phyloP scores from a whole-genome alignment of 768 basidiomycete genomes.

The Ramaria rubella region DNA sequence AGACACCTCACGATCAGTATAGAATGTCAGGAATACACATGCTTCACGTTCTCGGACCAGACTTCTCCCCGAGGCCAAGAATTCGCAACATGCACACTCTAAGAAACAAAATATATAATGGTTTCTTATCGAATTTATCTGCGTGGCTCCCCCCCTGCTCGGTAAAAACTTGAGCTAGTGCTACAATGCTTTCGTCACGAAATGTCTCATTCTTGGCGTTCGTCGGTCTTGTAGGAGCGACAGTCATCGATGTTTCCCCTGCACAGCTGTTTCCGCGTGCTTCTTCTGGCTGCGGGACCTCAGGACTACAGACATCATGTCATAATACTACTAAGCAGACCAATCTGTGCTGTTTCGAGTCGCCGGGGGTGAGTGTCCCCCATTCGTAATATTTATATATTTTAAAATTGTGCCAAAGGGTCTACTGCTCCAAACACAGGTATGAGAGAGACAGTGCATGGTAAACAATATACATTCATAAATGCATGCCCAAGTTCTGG shows the following conservation, averaged over 20 bases:
- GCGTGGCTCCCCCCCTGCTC: no score
- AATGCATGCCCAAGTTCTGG: constrained; percentile 1
- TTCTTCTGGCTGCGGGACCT: constrained; percentile 1
- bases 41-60: no score
- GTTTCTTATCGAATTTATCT: no score
- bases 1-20: no score
- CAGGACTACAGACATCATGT: constrained; percentile 1
- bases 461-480: neutral
- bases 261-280: neutral
- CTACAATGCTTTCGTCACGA: neutral
- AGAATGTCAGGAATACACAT: no score
- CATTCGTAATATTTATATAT: neutral
- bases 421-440: constrained; percentile 9
- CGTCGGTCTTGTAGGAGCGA: neutral
- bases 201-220: neutral
- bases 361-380: constrained; percentile 3
- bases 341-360: constrained; percentile 9
- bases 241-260: neutral
- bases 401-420: neutral
- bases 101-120: no score
- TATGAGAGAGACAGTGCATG: neutral
- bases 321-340: constrained; percentile 8
- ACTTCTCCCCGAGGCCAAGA: no score
- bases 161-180: no score
- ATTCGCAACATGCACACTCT: no score